These are phyloP conservation scores for Coffea eugenioides DNA, from an alignment of 257 asterid genomes.

Conservation along the genomic window DNA sequence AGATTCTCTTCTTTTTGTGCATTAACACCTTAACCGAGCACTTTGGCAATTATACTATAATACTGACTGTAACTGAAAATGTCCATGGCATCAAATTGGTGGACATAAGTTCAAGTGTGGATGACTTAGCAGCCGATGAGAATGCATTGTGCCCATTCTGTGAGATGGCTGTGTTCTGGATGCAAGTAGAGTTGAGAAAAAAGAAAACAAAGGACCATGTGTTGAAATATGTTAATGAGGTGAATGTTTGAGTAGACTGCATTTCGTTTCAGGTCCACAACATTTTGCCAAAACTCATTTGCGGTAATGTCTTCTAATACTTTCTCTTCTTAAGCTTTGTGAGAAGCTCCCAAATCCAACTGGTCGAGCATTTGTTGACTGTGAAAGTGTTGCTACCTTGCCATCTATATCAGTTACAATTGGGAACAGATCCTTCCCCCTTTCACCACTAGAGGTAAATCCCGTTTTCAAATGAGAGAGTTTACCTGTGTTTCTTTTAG, in stretches of 20 bases:
- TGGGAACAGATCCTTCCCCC: constrained; percentile 31
- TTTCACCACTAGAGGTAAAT: constrained; percentile 31
- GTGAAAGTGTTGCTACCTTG: constrained; percentile 23
- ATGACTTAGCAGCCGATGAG: not conserved
- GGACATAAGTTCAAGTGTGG: constrained; percentile 1
- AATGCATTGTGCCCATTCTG: constrained; percentile 24
- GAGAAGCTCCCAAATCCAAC: constrained; percentile 36
- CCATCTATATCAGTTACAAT: constrained; percentile 33
- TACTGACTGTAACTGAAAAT: not conserved
- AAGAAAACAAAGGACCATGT: constrained; percentile 24
- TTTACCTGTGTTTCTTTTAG: not conserved
- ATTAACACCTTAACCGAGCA: not conserved
- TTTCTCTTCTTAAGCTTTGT: constrained; percentile 23
- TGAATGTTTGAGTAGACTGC: not conserved
- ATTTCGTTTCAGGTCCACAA: not conserved
- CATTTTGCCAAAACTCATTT: not conserved
- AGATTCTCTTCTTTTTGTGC: constrained; percentile 5
- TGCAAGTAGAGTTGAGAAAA: constrained; percentile 30
- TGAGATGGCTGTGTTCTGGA: constrained; percentile 37
- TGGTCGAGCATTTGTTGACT: constrained; percentile 27
- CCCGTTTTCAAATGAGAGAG: not conserved
- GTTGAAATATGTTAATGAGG: constrained; percentile 27
- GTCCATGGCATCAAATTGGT: not conserved
- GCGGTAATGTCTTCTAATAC: not conserved
- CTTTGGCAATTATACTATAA: not conserved